Base-by-base conservation (phyloP, 495 filamentous ascomycete species). In the Podospora tetraspora region DNA sequence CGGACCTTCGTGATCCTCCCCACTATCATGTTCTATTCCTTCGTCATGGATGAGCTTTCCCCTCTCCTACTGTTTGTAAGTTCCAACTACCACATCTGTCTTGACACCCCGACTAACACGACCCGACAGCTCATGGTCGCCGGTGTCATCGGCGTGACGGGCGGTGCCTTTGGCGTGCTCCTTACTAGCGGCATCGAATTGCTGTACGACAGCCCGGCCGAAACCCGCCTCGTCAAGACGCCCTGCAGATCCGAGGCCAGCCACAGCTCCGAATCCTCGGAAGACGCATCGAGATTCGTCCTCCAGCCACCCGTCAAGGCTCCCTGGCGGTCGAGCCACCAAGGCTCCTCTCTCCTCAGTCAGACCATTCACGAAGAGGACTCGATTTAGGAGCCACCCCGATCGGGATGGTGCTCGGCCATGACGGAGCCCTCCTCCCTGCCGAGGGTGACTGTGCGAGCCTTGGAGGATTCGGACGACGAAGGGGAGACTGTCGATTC, bases 361-460 rank as follows among this genome's bases (percentile, higher is more conserved):
- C 81, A 86, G 63, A 90, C 87, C 0, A 91, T 91, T 21, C 75
- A 90, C 61, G 89, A 91, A 76, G 90, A 91, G 73, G 88, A 76
- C 61, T 70, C 62, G 16, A 6, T 11, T 6, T 68, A 66, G 58
- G 25, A 62, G 58, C 19, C 43, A 52, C 34, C 43, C 43, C 16
- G 5, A 1, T n/a, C 16, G n/a, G 43, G 43, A 52, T 52, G 43
- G 43, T 52, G 7, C 16, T 52, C 43, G 16, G 43, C 43, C 19
- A 52, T 19, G 43, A 52, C 16, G 19, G 16, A n/a, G 43, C 43
- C 43, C 16, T n/a, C 32, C 12, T 34, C 32, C 3, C 11, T 2
- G 12, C 32, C 11, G 3, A 34, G 10, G 32, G 10, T 34, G 32
- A 12, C 1, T 34, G 32, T 12, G 11, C 32, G 32, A 34, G 19